These are phyloP conservation scores for Pythium phragmitis DNA, from an alignment of 352 stramenopile genomes.

Conservation along the genomic window DNA sequence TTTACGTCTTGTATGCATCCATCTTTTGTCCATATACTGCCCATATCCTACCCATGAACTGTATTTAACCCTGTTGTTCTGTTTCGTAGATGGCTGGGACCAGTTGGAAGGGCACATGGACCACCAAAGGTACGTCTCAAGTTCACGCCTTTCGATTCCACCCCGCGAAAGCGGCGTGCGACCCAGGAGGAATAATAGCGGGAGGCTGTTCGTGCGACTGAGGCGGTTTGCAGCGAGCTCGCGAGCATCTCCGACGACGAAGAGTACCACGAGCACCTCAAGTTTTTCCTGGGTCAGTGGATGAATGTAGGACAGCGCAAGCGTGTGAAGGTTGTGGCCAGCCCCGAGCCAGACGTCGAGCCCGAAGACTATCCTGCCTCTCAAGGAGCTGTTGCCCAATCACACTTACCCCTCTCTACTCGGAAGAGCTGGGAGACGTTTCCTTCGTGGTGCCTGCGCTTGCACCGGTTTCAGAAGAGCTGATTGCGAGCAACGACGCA, in stretches of 20 bases:
- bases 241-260: constrained; percentile 3
- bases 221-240: neutral
- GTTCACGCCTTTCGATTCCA: neutral
- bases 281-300: neutral
- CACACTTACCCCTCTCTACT: no score
- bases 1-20: neutral
- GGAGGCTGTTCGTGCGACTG: neutral
- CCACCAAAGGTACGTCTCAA: neutral
- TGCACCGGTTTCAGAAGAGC: no score
- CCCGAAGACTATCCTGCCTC: no score
- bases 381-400: no score
- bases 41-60: neutral
- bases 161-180: neutral
- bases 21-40: neutral
- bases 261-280: neutral
- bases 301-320: neutral
- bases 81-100: neutral
- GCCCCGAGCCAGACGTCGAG: no score
- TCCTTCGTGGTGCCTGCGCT: no score
- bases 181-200: neutral
- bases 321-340: no score
- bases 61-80: neutral
- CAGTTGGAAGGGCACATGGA: neutral
- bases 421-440: no score
- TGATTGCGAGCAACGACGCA: no score